phyloP scores from a whole-genome alignment of 495 filamentous ascomycete genomes.

The Sporormia fimetaria region DNA sequence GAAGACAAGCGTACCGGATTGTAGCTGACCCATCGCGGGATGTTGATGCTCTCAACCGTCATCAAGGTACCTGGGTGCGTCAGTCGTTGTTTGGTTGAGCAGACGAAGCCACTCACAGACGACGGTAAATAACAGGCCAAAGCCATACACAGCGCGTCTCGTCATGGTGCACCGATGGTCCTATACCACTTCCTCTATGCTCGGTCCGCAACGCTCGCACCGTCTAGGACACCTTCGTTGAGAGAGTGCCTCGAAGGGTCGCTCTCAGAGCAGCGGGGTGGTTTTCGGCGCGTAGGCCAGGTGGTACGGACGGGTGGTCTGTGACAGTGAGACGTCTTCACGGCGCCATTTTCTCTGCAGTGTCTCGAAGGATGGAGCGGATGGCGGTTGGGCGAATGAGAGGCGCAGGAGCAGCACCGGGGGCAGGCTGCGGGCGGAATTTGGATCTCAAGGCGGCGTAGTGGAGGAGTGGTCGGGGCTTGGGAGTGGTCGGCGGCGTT shows the following conservation, averaged over 20 bases:
- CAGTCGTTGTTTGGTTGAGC: slow-evolving; percentile 2
- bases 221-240: not conserved
- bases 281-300: not conserved
- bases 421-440: slow-evolving; percentile 1
- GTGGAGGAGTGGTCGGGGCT: not conserved
- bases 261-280: slow-evolving; percentile 4
- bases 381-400: slow-evolving; percentile 4
- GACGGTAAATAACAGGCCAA: slow-evolving; percentile 31
- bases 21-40: slow-evolving; percentile 74
- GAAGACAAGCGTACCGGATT: slow-evolving; percentile 39
- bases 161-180: slow-evolving; percentile 26
- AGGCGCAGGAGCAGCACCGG: slow-evolving; percentile 1
- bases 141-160: slow-evolving; percentile 33
- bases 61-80: slow-evolving; percentile 54
- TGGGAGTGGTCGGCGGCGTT: too few species aligned
- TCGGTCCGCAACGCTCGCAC: too few species aligned
- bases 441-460: not conserved
- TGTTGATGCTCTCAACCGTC: slow-evolving; percentile 60
- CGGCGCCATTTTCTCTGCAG: not conserved
- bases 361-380: not conserved
- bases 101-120: slow-evolving; percentile 24
- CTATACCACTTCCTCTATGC: too few species aligned
- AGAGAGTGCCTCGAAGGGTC: not conserved
- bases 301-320: not conserved
- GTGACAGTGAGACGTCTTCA: not conserved